These are phyloP conservation scores for Peterozyma toletana DNA, from an alignment of 805 yeast genomes.

Conservation along the genomic window DNA sequence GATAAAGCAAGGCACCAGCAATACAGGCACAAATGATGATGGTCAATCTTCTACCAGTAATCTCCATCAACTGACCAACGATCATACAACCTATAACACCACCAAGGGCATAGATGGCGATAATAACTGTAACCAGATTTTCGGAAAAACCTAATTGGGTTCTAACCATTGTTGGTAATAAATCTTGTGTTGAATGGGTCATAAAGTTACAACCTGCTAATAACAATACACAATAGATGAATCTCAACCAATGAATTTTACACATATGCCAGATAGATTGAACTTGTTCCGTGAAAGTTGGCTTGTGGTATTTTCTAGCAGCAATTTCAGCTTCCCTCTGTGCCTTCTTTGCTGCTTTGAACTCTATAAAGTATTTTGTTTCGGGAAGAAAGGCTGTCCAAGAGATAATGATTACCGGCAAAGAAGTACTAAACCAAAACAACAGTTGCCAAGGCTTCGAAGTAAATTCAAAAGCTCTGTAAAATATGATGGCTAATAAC, in stretches of 20 bases:
- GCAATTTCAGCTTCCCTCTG: constrained; percentile 23
- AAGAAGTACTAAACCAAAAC: constrained; percentile 67
- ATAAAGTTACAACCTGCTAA: constrained; percentile 60
- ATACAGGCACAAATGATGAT: constrained; percentile 42
- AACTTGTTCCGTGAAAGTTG: constrained; percentile 24
- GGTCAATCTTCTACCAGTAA: constrained; percentile 37
- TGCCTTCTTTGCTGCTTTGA: constrained; percentile 18
- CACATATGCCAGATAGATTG: constrained; percentile 8
- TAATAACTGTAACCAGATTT: constrained; percentile 43
- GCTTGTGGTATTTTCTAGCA: constrained; percentile 21
- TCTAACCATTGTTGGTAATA: constrained; percentile 47
- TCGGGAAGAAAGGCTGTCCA: constrained; percentile 56
- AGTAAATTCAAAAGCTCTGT: constrained; percentile 39
- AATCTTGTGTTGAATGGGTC: constrained; percentile 60
- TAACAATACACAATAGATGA: constrained; percentile 40
- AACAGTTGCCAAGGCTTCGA: constrained; percentile 49
- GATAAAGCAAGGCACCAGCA: constrained; percentile 58
- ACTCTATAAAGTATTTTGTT: constrained; percentile 37
- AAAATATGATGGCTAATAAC: constrained; percentile 57
- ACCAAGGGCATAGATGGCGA: constrained; percentile 49
- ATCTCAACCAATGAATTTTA: not conserved
- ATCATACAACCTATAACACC: constrained; percentile 49
- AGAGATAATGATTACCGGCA: constrained; percentile 47
- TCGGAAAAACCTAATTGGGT: constrained; percentile 33
- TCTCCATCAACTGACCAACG: constrained; percentile 14